A percentile compares a stretch with the other conserved stretches of the same genome.
These are phyloP conservation scores for Miamiensis avidus DNA, from an alignment of 169 alveolate species.

Conservation along the genomic window DNA sequence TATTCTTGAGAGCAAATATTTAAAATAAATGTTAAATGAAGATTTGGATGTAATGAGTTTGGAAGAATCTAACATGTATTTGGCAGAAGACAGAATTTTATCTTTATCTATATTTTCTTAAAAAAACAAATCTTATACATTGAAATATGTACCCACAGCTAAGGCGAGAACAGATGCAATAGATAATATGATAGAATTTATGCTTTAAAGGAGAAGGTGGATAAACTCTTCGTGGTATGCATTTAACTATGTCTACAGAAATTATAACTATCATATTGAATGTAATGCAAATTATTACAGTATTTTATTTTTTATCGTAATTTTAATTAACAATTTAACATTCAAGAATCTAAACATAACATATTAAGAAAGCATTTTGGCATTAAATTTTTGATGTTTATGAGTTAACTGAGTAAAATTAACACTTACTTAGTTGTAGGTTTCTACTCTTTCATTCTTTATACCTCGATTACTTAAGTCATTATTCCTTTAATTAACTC, in stretches of 20 bases:
- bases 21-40: constrained; percentile 24
- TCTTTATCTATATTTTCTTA: constrained; percentile 15
- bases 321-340: too few species aligned
- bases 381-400: neutral
- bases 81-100: constrained; percentile 61
- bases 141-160: constrained; percentile 40
- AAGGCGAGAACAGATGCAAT: constrained; percentile 47
- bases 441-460: neutral
- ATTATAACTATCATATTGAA: constrained; percentile 11
- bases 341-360: neutral
- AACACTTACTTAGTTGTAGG: neutral
- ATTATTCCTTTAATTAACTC: neutral
- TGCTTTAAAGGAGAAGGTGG: constrained; percentile 58
- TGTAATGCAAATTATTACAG: too few species aligned
- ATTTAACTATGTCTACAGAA: constrained; percentile 27
- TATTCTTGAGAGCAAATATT: constrained; percentile 20
- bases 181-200: constrained; percentile 13
- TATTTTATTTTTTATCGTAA: too few species aligned
- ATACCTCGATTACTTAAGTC: neutral
- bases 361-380: neutral
- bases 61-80: constrained; percentile 49
- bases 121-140: constrained; percentile 2
- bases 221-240: constrained; percentile 61
- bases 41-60: constrained; percentile 17
- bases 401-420: neutral